phyloP scores from a whole-genome alignment of 2,329 filamentous ascomycete species.

The Penicillium verrucosum region DNA sequence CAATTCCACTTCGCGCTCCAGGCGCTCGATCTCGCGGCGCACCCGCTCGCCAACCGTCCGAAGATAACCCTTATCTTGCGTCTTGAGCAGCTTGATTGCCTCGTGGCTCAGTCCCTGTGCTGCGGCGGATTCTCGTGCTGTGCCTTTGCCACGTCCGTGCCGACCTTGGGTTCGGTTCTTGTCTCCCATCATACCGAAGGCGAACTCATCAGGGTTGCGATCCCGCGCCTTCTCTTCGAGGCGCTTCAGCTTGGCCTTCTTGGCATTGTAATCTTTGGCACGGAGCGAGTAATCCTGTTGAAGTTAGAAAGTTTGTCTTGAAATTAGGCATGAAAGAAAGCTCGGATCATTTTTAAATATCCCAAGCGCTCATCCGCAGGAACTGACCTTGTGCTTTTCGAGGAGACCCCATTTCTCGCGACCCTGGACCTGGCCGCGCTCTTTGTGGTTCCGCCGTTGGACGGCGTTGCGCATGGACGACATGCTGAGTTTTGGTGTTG shows the following conservation, averaged over 20 bases:
- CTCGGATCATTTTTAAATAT: background rate
- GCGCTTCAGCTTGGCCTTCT: conserved; percentile 58
- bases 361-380: background rate
- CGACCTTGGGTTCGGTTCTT: conserved; percentile 42
- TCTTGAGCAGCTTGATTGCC: conserved; percentile 62
- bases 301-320: background rate
- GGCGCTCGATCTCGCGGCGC: conserved; percentile 51
- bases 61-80: conserved; percentile 62
- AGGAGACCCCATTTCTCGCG: conserved; percentile 84
- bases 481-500: conserved; percentile 38
- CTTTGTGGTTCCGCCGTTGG: conserved; percentile 79
- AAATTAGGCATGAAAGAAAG: background rate
- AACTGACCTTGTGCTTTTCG: conserved; percentile 81
- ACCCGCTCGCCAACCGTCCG: conserved; percentile 57
- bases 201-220: conserved; percentile 65
- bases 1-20: conserved; percentile 46
- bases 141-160: conserved; percentile 35
- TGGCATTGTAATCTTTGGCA: conserved; percentile 61
- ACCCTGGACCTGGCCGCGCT: conserved; percentile 81
- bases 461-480: conserved; percentile 62
- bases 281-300: conserved; percentile 61
- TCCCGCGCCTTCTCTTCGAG: conserved; percentile 59
- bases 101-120: conserved; percentile 51
- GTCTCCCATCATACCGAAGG: conserved; percentile 61
- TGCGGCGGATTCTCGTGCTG: conserved; percentile 41